Evolutionary conservation across 768 basidiomycete genomes (phyloP).

Genomic region (Suillus subalutaceus): DNA sequence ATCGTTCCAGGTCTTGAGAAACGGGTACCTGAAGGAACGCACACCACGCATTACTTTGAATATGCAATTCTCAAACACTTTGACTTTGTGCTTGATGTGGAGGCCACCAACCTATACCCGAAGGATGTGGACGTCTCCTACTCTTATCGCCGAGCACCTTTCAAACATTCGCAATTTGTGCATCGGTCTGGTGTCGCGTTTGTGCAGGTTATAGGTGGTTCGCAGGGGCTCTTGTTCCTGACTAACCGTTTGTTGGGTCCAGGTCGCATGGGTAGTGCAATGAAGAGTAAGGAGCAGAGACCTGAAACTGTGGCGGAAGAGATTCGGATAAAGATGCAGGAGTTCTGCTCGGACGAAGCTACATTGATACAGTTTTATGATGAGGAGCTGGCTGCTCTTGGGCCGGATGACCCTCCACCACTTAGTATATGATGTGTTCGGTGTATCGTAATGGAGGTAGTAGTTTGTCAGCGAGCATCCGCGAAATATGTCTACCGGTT

Average conservation of each 20-base stretch:
- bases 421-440: conserved; percentile 41
- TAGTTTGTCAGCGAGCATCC: conserved; percentile 13
- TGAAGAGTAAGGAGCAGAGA: conserved; percentile 57
- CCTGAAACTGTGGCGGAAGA: conserved; percentile 63
- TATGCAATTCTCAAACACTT: conserved; percentile 75
- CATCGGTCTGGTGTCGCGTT: conserved; percentile 90
- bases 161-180: conserved; percentile 87
- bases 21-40: conserved; percentile 67
- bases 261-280: conserved; percentile 58
- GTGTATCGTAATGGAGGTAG: conserved; percentile 14
- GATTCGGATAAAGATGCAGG: conserved; percentile 59
- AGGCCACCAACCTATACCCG: conserved; percentile 76
- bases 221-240: conserved; percentile 83
- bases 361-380: conserved; percentile 71
- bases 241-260: conserved; percentile 85
- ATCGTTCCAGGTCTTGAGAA: conserved; percentile 65
- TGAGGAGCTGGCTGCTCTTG: conserved; percentile 59
- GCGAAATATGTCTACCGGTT: conserved; percentile 11
- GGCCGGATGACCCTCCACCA: conserved; percentile 44
- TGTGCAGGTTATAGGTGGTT: conserved; percentile 81
- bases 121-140: conserved; percentile 85
- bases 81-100: conserved; percentile 83
- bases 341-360: conserved; percentile 65
- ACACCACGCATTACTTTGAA: conserved; percentile 76
- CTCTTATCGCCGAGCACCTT: conserved; percentile 81